phyloP scores from a whole-genome alignment of 805 yeast species.

The Zygosaccharomyces kombuchaensis region DNA sequence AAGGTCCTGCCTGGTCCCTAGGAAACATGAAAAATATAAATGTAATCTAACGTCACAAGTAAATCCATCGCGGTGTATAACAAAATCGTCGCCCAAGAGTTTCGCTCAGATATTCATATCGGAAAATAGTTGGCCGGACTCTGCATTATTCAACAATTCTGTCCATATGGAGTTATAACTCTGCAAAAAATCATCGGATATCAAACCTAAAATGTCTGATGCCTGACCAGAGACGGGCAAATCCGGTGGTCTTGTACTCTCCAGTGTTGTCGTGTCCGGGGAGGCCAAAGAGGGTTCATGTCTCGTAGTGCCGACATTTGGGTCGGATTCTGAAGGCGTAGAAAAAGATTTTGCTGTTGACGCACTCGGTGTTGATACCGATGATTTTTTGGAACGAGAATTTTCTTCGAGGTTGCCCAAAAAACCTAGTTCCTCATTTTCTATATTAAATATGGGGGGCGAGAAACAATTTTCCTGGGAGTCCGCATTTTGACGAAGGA shows the following conservation, averaged over 20 bases:
- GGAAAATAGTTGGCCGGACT: conserved; percentile 1
- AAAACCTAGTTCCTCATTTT: conserved; percentile 7
- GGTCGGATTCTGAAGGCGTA: background rate
- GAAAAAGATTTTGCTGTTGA: background rate
- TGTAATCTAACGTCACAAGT: no score
- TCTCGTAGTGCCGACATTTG: background rate
- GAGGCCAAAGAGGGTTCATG: background rate
- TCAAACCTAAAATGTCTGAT: conserved; percentile 12
- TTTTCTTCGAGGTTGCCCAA: conserved; percentile 5
- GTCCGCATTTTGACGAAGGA: background rate
- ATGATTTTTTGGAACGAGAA: conserved; percentile 4
- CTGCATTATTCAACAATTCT: conserved; percentile 12
- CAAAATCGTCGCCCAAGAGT: no score
- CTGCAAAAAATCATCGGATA: conserved; percentile 26
- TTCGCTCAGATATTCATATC: conserved; percentile 6
- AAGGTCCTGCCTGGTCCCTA: no score
- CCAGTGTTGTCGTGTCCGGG: no score
- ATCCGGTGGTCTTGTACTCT: background rate
- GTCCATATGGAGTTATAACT: conserved; percentile 24
- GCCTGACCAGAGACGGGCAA: conserved; percentile 1
- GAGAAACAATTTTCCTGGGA: conserved; percentile 8
- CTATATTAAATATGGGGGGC: conserved; percentile 8
- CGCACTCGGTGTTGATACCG: background rate
- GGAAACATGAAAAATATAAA: background rate
- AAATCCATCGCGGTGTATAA: no score